Evolutionary conservation across 352 stramenopile genomes (phyloP), one percentile per base, ranked within the genome.

Genomic region (Pythium brachiatum): DNA sequence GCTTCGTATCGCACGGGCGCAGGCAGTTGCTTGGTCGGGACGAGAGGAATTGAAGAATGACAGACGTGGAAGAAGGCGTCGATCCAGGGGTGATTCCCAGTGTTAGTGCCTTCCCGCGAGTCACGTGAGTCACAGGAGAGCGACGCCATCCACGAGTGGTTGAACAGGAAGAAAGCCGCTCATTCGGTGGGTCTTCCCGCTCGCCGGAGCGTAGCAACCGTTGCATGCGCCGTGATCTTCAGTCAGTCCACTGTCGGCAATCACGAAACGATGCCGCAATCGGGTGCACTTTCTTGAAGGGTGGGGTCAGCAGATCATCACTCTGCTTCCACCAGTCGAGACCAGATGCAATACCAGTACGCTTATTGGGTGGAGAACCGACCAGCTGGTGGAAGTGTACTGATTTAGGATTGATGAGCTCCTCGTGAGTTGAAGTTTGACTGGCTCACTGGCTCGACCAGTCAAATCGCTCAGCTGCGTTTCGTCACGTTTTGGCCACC

Each of bases 401-500:
- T 48, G n/a, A 11, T 48, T 48, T 48, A 11, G 41, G n/a, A 27
- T 48, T 15, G 2, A 6, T 26, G 36, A 48, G 41, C 41, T 48
- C 41, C 11, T 48, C n/a, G 9, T 27, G n/a, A 48, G 41, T 48
- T 48, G 41, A 48, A 48, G 41, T 48, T 48, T 26, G 41, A 48
- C 41, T 48, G 41, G 41, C 41, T 48, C 36, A 44, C 6, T 26
- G 41, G 41, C 7, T 27, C 41, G n/a, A 48, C 41, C 41, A 48
- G 41, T 48, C 41, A 48, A 18, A 48, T 48, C 41, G 41, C 41
- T 16, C 6, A 18, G 2, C 41, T 48, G 41, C 41, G 4, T 23
- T 25, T 48, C 41, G 41, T 48, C 41, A 48, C 41, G 41, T 48
- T 26, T 48, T n/a, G 21, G 13, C 38, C 38, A 15, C 38, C 16